Evolutionary conservation across 2,329 filamentous ascomycete species (phyloP).

Genomic region (Akanthomyces uredinophilus): DNA sequence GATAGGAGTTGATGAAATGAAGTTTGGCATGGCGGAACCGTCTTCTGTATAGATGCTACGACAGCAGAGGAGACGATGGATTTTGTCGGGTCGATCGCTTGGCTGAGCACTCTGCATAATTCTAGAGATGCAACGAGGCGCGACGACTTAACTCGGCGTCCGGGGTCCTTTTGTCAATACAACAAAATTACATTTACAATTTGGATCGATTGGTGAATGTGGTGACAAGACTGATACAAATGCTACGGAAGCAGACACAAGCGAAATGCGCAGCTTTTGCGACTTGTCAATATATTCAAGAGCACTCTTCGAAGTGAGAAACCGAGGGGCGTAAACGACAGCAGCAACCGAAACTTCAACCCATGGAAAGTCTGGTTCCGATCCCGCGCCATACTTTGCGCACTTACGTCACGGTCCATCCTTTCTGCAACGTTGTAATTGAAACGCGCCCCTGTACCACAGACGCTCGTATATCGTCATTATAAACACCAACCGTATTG

Average conservation of each 20-base stretch:
- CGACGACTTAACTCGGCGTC: constrained; percentile 35
- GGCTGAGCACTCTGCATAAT: constrained; percentile 29
- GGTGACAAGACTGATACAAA: not conserved
- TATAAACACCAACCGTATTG: too few species aligned
- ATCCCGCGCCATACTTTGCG: too few species aligned
- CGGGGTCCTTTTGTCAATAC: constrained; percentile 39
- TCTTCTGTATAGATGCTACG: constrained; percentile 28
- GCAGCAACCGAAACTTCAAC: too few species aligned
- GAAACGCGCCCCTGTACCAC: too few species aligned
- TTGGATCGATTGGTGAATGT: not conserved
- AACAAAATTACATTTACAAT: constrained; percentile 31
- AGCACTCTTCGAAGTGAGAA: too few species aligned
- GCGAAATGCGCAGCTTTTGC: not conserved
- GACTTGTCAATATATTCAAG: too few species aligned
- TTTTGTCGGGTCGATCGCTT: constrained; percentile 31
- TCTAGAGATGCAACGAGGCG: constrained; percentile 33
- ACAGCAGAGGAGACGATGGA: constrained; percentile 31
- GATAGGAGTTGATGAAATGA: constrained; percentile 25
- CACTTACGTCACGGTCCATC: too few species aligned
- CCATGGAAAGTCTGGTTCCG: too few species aligned
- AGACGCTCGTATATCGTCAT: too few species aligned
- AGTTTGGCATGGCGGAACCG: constrained; percentile 27
- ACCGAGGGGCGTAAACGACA: too few species aligned
- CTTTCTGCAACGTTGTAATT: too few species aligned
- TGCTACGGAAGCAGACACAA: not conserved